Conservation (phyloP, 176 grass and related monocot genomes). For the Cenchrus americanus region DNA sequence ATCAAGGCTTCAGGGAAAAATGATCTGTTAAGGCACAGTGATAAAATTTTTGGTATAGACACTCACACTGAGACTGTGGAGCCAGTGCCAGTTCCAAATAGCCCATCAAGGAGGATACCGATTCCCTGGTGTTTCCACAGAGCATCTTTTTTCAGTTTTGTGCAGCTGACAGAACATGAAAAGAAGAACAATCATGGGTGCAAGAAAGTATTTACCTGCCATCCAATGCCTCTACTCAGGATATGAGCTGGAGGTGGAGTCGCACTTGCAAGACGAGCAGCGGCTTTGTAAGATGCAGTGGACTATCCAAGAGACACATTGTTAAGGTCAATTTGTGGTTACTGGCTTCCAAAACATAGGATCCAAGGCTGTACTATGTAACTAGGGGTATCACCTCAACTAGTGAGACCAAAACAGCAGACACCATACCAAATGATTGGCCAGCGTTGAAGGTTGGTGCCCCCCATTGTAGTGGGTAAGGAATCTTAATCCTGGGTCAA, state of each 20-base stretch:
- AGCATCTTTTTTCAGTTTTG: constrained; percentile 34
- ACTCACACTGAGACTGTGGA: constrained; percentile 96
- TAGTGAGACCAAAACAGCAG: constrained; percentile 92
- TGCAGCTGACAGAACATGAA: constrained; percentile 8
- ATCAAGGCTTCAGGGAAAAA: constrained; percentile 15
- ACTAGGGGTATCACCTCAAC: constrained; percentile 65
- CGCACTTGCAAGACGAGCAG: constrained; percentile 85
- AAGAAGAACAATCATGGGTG: constrained; percentile 21
- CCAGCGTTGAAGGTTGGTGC: constrained; percentile 92
- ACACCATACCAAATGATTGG: constrained; percentile 96
- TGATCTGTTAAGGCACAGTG: neutral
- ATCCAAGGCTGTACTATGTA: neutral
- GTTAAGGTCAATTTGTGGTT: constrained; percentile 25
- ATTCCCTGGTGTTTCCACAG: constrained; percentile 67
- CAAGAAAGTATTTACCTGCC: constrained; percentile 63
- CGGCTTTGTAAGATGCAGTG: constrained; percentile 88
- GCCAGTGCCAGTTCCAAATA: constrained; percentile 86
- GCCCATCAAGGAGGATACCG: constrained; percentile 75
- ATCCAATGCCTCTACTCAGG: constrained; percentile 95
- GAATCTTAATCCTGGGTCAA: constrained; percentile 84
- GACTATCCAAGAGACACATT: constrained; percentile 54
- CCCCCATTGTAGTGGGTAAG: constrained; percentile 96
- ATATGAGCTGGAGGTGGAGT: constrained; percentile 93
- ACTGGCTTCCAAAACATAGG: neutral
- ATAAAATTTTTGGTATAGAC: neutral